Evolutionary conservation across 1,284 basidiomycete genomes (phyloP), one percentile per base, ranked within the genome.

Genomic region (Sanghuangporus baumii): DNA sequence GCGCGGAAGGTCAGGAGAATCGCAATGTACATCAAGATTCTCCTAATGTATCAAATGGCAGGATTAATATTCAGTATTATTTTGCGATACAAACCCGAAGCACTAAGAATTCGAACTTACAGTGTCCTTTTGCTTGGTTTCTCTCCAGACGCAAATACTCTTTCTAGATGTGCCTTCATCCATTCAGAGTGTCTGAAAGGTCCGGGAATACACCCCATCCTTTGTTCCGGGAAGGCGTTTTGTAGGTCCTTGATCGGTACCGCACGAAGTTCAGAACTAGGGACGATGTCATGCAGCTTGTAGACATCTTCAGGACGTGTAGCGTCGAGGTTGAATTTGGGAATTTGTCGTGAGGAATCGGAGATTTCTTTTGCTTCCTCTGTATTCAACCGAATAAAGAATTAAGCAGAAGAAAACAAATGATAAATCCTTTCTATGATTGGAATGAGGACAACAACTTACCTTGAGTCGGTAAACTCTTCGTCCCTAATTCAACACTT

Each of bases 11-110:
- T 78, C 59, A 94, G 76, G 78, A 97, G 84, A 12, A 83, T 77
- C 0, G 93, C 85, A 66, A 95, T 86, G 74, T 94, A 95, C 63
- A 89, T 76, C 18, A 94, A 68, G 46, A 89, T 82, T 75, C 88
- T 90, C 59, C 93, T 94, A 67, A 16, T 9, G 12, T 5, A 20
- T 16, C 9, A 11, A 26, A n/a, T 23, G 14, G 14, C n/a, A 14
- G 23, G 11, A 50, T 50, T 50, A 2, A n/a, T 50, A 12, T n/a
- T 50, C 47, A 43, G 5, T 64, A 61, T 38, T 63, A 52, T 55
- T 57, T 23, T 8, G 34, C 6, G n/a, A 16, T 2, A 26, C 20
- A 11, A 64, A 20, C 23, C 23, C 12, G 23, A 58, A 48, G 56
- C 60, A 63, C 40, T 36, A 58, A 31, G 8, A 14, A 63, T 3